Base-by-base conservation (phyloP, 495 filamentous ascomycete genomes). In the Neurospora sp. region DNA sequence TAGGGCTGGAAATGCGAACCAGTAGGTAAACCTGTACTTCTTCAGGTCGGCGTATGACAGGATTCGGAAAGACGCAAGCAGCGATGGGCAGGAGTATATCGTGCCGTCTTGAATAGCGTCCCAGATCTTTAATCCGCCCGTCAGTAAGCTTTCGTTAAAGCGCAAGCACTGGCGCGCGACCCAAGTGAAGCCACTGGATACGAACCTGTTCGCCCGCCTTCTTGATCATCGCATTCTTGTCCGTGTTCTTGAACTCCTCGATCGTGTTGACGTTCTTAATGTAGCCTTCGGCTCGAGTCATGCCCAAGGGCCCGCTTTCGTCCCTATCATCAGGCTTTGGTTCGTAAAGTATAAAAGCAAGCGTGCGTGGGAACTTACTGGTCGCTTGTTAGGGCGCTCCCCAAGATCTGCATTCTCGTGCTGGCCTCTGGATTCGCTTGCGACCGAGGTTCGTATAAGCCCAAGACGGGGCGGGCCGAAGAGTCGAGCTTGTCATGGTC, bases 31-130 rank as follows among this genome's bases (percentile, higher is more conserved):
- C 71, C 88, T 91, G 83, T 97, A 98, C 79, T 94, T 97, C 83
- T 99, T 99, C 31, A 99, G 86, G 80, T 98, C 93, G 66, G 96
- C 95, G 81, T 93, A 99, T n/a, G 93, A 97, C 66, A 98, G 89
- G 54, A 96, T 89, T 9, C 90, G 83, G 82, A 98, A 98, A 10
- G 92, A 94, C 2, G 93, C 88, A 21, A 99, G 89, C 11, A 98
- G 85, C 38, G 95, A 97, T 15, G 96, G 96, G 39, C 93, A 92
- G 13, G 93, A 94, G 81, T 94, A 97, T 75, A 99, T 97, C 8
- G 93, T 96, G 24, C 94, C 94, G 81, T 99, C 96, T 74, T 92
- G 89, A 76, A 98, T 97, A 36, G 96, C 96, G 83, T 98, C 93
- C 96, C 94, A 98, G 70, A 99, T 93, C 92, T 97, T 76, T 9